phyloP scores from a whole-genome alignment of 805 yeast species.

The Candida chauliodis region DNA sequence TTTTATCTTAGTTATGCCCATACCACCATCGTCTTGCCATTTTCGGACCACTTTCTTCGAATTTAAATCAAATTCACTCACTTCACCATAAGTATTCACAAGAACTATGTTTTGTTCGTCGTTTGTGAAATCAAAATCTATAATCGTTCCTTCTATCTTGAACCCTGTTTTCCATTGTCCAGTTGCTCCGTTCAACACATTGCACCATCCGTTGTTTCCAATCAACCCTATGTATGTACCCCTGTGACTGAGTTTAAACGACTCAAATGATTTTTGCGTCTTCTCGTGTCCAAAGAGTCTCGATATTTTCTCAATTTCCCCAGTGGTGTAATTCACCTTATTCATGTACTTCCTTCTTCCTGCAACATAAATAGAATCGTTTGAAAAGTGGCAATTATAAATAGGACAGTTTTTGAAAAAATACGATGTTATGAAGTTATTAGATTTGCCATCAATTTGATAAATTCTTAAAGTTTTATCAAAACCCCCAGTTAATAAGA shows the following conservation, averaged over 20 bases:
- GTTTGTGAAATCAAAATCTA: constrained; percentile 70
- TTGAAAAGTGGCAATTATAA: constrained; percentile 65
- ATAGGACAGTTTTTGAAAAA: constrained; percentile 78
- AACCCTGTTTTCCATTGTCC: constrained; percentile 89
- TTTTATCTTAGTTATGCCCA: constrained; percentile 74
- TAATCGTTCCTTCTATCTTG: constrained; percentile 81
- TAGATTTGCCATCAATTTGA: constrained; percentile 84
- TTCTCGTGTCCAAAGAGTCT: constrained; percentile 90
- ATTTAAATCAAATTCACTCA: constrained; percentile 73
- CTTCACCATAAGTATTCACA: constrained; percentile 76
- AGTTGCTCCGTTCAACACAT: constrained; percentile 66
- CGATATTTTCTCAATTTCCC: constrained; percentile 76
- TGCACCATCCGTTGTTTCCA: constrained; percentile 91
- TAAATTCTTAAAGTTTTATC: constrained; percentile 84
- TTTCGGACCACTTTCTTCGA: constrained; percentile 49
- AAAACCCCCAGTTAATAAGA: constrained; percentile 86
- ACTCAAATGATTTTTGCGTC: constrained; percentile 82
- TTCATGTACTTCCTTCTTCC: constrained; percentile 92
- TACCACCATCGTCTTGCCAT: constrained; percentile 86
- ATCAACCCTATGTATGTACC: constrained; percentile 71
- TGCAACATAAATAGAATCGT: constrained; percentile 67
- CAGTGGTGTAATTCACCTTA: constrained; percentile 77
- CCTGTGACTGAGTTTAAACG: constrained; percentile 70
- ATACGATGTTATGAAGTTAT: constrained; percentile 77
- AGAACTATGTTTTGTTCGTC: constrained; percentile 47